Conservation (phyloP, 2,329 filamentous ascomycete genomes). For the Fonsecaea erecta region DNA sequence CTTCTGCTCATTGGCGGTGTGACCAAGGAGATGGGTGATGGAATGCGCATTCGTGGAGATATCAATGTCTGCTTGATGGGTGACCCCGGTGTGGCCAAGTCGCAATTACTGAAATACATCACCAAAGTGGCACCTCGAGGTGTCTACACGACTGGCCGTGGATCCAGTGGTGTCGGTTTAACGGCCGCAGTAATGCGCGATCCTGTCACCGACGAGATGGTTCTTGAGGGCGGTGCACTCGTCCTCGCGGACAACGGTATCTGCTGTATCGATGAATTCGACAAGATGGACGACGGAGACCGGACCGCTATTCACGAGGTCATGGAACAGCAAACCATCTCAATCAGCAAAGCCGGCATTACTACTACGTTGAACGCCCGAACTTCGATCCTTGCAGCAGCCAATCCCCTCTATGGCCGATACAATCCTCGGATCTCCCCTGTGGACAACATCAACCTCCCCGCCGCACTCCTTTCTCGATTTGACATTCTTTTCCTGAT, state of each 20-base stretch:
- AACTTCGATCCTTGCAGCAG: conserved; percentile 92
- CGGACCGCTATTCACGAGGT: conserved; percentile 84
- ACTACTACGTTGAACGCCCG: conserved; percentile 95
- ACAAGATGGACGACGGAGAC: conserved; percentile 82
- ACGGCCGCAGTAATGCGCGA: conserved; percentile 82
- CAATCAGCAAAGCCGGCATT: conserved; percentile 88
- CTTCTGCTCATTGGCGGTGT: conserved; percentile 94
- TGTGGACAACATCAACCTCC: conserved; percentile 98
- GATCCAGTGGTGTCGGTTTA: conserved; percentile 79
- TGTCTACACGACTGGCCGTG: conserved; percentile 81
- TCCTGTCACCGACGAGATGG: conserved; percentile 77
- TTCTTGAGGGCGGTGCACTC: conserved; percentile 77
- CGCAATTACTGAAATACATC: conserved; percentile 96
- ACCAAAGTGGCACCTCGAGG: conserved; percentile 95
- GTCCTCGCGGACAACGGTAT: conserved; percentile 81
- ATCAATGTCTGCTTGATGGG: conserved; percentile 99
- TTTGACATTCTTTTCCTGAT: conserved; percentile 98
- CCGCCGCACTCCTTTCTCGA: conserved; percentile 93
- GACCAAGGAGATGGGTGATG: conserved; percentile 94
- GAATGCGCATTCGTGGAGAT: conserved; percentile 98
- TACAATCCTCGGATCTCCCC: conserved; percentile 98
- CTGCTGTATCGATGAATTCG: conserved; percentile 84
- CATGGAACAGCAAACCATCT: conserved; percentile 87
- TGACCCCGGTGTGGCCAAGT: conserved; percentile 99
- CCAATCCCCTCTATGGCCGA: conserved; percentile 94